Base-by-base conservation (phyloP, 176 grass and related monocot genomes). In the Microstegium vimineum region DNA sequence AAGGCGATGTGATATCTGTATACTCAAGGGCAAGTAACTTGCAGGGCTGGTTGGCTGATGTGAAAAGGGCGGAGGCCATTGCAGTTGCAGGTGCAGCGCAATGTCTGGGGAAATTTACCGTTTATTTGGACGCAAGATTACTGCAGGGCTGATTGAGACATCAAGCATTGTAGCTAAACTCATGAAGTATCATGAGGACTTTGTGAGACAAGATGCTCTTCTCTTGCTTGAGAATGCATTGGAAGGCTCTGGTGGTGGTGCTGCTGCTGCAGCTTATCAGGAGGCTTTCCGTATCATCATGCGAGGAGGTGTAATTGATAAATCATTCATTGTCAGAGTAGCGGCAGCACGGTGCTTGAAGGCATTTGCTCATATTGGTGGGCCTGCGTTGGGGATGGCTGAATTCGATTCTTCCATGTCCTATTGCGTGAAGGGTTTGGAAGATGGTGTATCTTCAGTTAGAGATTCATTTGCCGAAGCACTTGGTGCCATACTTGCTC, bases 401-500 rank as follows among this genome's bases (percentile, higher is more conserved):
- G 96, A 98, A 70, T 83, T 98, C 41, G 96, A 95, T 86, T 91
- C 81, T 92, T 95, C 93, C 38, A 89, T 98, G 87, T 83, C 75
- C 45, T 91, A 77, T 90, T 98, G 93, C 80, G 84, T 98, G 70
- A 98, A 98, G 96, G 96, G 93, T 71, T 90, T 98, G 91, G 96
- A 95, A 84, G 96, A 98, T 91, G 82, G 83, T 60, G 62, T 93
- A 71, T 90, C 91, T 40, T 85, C 87, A 86, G 90, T 98, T 90
- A 93, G 96, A 80, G 90, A 98, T 91, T 90, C 96, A 82, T 98
- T 98, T 91, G 90, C 90, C 13, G 96, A 98, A 84, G 96, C 96
- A 62, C 87, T 98, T 85, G 96, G 96, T 74, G 87, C 87, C 80
- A 88, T 98, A 79, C 93, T 95, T 92, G 96, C 96, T 95, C 96